Evolutionary conservation across 169 alveolate genomes (phyloP), one percentile per base, ranked within the genome.

Genomic region (Plasmodium gallinaceum): DNA sequence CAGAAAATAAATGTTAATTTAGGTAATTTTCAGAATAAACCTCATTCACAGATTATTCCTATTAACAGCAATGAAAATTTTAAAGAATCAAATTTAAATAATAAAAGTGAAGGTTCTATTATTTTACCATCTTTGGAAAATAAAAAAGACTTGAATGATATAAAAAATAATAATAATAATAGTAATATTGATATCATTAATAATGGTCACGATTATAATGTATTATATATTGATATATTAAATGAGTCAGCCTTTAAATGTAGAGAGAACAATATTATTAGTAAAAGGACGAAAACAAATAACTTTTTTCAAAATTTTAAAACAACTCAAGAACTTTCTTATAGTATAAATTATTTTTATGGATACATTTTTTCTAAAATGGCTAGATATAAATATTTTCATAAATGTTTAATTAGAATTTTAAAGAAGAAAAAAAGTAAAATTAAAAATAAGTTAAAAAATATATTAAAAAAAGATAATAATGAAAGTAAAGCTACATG

Each of bases 381-480:
- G 91, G 64, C 80, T 12, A 66, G 91, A 54, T 83, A 83, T 52
- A 83, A 83, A 83, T 83, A 68, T 68, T 83, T 83, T 39, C 91
- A 83, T 62, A 83, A 83, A 58, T 83, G 91, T 22, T 68, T 83
- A 69, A 83, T 83, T 39, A 10, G 91, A 46, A 68, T 83, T 54
- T 24, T 83, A 39, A 83, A 83, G 42, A 12, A 65, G 46, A 74
- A 69, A 39, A 80, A 66, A 43, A 37, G 20, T 14, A 80, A 80
- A 80, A 12, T 9, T 9, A 54, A 51, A 62, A 76, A 42, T 22
- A 46, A 48, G 26, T 48, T 2, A 7, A 16, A 39, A 18, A 60
- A 12, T 18, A n/a, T 20, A 32, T 22, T 64, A 66, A 32, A 45
- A 42, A 75, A 64, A n/a, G 18, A 10, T 46, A 68, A 16, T 54